phyloP scores from a whole-genome alignment of 2,329 filamentous ascomycete species.

The Fusarium sp. region DNA sequence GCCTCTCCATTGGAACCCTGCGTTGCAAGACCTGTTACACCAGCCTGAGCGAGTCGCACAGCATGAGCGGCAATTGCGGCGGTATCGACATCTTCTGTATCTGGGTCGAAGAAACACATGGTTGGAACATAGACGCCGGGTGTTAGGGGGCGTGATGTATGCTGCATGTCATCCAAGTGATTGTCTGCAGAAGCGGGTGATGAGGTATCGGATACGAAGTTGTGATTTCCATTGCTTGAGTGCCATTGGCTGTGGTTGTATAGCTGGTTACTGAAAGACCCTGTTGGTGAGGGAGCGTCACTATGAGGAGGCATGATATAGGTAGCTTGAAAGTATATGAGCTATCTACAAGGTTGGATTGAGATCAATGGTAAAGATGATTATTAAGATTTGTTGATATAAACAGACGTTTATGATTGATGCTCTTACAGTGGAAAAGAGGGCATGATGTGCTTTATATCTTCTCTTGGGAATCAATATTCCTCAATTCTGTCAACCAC shows the following conservation, averaged over 20 bases:
- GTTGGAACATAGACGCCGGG: slow-evolving; percentile 78
- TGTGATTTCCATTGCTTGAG: slow-evolving; percentile 26
- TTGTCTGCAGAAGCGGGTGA: slow-evolving; percentile 55
- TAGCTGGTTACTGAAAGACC: slow-evolving; percentile 21
- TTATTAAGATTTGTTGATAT: not conserved
- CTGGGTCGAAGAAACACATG: slow-evolving; percentile 76
- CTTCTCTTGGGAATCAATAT: not conserved
- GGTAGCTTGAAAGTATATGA: not conserved
- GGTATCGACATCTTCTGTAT: slow-evolving; percentile 74
- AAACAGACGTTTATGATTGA: not conserved
- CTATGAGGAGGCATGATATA: slow-evolving; percentile 39
- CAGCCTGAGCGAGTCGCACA: slow-evolving; percentile 77
- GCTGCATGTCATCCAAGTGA: slow-evolving; percentile 48
- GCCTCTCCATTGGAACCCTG: slow-evolving; percentile 88
- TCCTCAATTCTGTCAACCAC: not conserved
- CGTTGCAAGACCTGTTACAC: slow-evolving; percentile 78
- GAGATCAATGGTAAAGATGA: not conserved
- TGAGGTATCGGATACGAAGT: slow-evolving; percentile 48
- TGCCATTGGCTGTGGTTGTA: slow-evolving; percentile 50
- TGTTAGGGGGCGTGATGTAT: slow-evolving; percentile 52
- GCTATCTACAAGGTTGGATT: not conserved
- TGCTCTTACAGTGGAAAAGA: not conserved
- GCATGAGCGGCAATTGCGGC: slow-evolving; percentile 69
- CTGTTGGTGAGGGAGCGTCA: slow-evolving; percentile 38
- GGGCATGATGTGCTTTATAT: slow-evolving; percentile 6